A percentile compares a stretch with the other conserved stretches of the same genome.
Conservation (phyloP, 2,329 filamentous ascomycete genomes). For the Claviceps arundinis region DNA sequence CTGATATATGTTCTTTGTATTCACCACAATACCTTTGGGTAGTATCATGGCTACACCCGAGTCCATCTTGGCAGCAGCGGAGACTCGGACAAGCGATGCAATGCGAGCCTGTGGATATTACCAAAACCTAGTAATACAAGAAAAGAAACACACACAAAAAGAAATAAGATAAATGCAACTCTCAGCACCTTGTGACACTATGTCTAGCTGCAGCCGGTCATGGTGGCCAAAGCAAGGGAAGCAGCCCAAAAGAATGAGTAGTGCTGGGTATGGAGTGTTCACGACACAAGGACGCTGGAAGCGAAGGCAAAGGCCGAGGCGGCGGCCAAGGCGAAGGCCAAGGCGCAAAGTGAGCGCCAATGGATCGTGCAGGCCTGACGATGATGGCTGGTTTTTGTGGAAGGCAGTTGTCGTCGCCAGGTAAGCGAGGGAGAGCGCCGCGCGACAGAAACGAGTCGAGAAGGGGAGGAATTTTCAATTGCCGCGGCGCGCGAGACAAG, state of each 20-base stretch:
- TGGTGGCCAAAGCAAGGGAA: neutral
- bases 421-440: neutral
- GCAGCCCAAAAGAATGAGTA: neutral
- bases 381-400: neutral
- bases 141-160: neutral
- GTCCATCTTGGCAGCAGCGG: conserved; percentile 17
- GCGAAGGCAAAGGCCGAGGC: neutral
- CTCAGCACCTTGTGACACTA: neutral
- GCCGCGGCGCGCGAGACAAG: neutral
- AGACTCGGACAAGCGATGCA: neutral
- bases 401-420: neutral
- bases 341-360: neutral
- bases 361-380: neutral
- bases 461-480: neutral
- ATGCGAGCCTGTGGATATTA: neutral
- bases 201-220: conserved; percentile 1
- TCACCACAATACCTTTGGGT: conserved; percentile 44
- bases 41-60: conserved; percentile 30
- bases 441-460: no score
- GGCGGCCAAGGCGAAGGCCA: neutral
- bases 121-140: neutral
- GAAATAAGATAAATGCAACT: neutral
- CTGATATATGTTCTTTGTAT: conserved; percentile 36
- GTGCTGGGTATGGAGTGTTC: neutral
- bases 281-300: neutral